These are phyloP conservation scores for Solanum aculeatissimum DNA, from an alignment of 305 asterid species.

Conservation along the genomic window DNA sequence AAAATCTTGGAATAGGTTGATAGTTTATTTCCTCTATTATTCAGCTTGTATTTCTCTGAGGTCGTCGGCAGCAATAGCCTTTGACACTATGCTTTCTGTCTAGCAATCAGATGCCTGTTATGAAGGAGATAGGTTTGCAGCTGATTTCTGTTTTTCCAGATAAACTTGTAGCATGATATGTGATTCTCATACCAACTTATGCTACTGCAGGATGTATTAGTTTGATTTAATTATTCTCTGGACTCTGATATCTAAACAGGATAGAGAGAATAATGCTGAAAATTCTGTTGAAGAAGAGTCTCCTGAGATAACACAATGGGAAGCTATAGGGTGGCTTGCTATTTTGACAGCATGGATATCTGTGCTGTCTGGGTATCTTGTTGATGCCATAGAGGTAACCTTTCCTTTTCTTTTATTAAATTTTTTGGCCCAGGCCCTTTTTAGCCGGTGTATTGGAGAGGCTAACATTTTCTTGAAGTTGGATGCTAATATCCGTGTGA, in stretches of 20 bases:
- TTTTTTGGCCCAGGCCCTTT: background rate
- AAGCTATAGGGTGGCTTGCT: slow-evolving; percentile 87
- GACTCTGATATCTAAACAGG: slow-evolving; percentile 22
- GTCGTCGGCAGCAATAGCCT: background rate
- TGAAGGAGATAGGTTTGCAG: background rate
- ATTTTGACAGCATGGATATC: slow-evolving; percentile 85
- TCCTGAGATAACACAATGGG: slow-evolving; percentile 81
- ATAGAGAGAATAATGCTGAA: slow-evolving; percentile 35
- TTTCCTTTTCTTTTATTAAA: background rate
- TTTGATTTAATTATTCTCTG: background rate
- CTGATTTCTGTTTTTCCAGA: background rate
- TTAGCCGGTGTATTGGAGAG: background rate
- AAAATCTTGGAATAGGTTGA: background rate
- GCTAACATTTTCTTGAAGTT: background rate
- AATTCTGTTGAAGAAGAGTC: slow-evolving; percentile 54
- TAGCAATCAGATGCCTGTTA: background rate
- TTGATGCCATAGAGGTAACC: slow-evolving; percentile 43
- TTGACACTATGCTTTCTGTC: background rate
- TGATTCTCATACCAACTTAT: background rate
- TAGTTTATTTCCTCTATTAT: background rate
- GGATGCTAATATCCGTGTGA: background rate
- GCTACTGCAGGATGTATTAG: background rate
- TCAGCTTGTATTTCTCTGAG: background rate
- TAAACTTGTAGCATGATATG: background rate
- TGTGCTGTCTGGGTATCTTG: slow-evolving; percentile 86